Evolutionary conservation across 768 basidiomycete genomes (phyloP).

Genomic region (Mrakia gelida): DNA sequence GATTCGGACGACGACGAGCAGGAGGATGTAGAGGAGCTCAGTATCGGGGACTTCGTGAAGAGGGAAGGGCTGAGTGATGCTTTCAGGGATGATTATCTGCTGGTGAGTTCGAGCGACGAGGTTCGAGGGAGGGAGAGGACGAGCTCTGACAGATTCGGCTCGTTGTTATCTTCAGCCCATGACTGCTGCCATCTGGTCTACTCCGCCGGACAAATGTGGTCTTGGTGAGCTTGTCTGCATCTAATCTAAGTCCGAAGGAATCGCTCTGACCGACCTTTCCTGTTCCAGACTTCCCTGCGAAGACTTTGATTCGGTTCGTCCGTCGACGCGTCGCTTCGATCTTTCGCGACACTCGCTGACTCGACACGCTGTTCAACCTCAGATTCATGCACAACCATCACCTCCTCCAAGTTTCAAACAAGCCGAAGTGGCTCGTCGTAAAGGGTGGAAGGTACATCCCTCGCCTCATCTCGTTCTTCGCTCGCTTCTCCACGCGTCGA

Average conservation of each 20-base stretch:
- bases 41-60: constrained; percentile 57
- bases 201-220: constrained; percentile 64
- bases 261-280: neutral
- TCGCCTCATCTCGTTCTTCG: neutral
- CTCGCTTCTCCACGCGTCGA: neutral
- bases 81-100: constrained; percentile 69
- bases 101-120: constrained; percentile 49
- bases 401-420: constrained; percentile 64
- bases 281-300: constrained; percentile 59
- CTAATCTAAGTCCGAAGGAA: no score
- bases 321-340: neutral
- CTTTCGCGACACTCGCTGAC: neutral
- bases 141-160: no score
- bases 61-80: constrained; percentile 62
- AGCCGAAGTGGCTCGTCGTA: constrained; percentile 69
- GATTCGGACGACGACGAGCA: constrained; percentile 32
- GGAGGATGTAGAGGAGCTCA: constrained; percentile 43
- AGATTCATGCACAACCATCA: constrained; percentile 65
- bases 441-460: constrained; percentile 61
- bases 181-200: constrained; percentile 77
- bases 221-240: constrained; percentile 36
- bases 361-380: neutral
- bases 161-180: constrained; percentile 53
- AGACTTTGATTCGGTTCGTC: constrained; percentile 59
- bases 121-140: neutral